These are phyloP conservation scores for Boletus sp. DNA, from an alignment of 768 basidiomycete species.

Conservation along the genomic window DNA sequence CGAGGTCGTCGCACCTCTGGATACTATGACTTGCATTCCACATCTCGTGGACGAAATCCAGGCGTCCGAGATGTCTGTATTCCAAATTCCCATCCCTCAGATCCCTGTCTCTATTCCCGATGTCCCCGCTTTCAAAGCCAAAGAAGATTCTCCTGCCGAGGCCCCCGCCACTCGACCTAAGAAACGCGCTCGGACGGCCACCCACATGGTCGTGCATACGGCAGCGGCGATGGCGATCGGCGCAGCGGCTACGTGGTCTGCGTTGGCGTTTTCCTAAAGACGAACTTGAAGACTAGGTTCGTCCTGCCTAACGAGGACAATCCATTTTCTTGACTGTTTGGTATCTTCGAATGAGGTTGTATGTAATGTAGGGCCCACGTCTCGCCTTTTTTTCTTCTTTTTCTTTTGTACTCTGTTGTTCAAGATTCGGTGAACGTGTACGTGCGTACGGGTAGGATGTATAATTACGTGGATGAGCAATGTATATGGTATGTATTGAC, in stretches of 20 bases:
- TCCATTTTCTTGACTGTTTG: not conserved
- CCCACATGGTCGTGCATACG: conserved; percentile 50
- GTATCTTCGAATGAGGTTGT: not conserved
- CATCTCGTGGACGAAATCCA: not conserved
- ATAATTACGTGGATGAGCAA: not conserved
- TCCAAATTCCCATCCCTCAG: conserved; percentile 4
- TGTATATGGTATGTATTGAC: conserved; percentile 11
- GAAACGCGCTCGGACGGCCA: conserved; percentile 46
- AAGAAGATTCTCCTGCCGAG: not conserved
- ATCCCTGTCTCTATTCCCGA: not conserved
- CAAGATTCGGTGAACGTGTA: conserved; percentile 3
- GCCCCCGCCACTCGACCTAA: conserved; percentile 18
- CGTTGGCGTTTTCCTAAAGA: conserved; percentile 59
- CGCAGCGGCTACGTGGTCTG: conserved; percentile 71
- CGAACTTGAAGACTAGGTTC: not conserved
- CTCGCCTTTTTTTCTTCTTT: not conserved
- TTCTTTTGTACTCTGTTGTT: not conserved
- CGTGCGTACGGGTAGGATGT: conserved; percentile 2
- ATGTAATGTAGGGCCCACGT: not conserved
- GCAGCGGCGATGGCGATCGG: conserved; percentile 63
- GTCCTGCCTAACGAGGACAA: not conserved
- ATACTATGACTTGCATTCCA: not conserved
- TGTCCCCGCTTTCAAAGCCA: not conserved
- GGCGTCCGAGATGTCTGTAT: not conserved
- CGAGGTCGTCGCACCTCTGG: not conserved